These are phyloP conservation scores for Trichoderma sp. DNA, from an alignment of 2,329 filamentous ascomycete species.

Conservation along the genomic window DNA sequence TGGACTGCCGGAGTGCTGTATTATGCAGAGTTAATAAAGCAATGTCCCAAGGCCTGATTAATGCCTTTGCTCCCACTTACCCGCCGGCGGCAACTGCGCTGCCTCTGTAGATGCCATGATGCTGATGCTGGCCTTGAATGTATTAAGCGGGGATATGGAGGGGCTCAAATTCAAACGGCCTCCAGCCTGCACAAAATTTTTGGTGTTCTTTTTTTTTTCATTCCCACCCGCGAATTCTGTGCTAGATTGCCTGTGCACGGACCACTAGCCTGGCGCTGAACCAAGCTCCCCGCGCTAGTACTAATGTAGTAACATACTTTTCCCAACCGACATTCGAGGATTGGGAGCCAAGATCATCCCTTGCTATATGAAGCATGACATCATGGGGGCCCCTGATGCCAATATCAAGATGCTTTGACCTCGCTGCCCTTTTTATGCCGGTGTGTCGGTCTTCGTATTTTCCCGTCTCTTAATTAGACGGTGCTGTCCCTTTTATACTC, in stretches of 20 bases:
- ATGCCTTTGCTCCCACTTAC: slow-evolving; percentile 24
- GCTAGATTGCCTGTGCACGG: slow-evolving; percentile 10
- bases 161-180: slow-evolving; percentile 25
- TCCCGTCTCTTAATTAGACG: background rate
- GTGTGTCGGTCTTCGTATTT: background rate
- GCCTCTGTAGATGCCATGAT: slow-evolving; percentile 35
- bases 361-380: slow-evolving; percentile 21
- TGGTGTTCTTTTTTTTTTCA: slow-evolving; percentile 13
- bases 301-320: background rate
- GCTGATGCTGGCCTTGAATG: slow-evolving; percentile 15
- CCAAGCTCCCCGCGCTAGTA: background rate
- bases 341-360: slow-evolving; percentile 2
- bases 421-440: background rate
- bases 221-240: background rate
- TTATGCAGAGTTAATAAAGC: slow-evolving; percentile 11
- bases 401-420: slow-evolving; percentile 9
- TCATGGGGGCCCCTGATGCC: slow-evolving; percentile 21
- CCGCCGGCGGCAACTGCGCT: slow-evolving; percentile 33
- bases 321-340: slow-evolving; percentile 2
- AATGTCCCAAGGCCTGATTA: slow-evolving; percentile 14
- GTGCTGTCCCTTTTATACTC: background rate
- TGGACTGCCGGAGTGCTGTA: slow-evolving; percentile 55
- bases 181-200: slow-evolving; percentile 20
- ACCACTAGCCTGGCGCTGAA: background rate
- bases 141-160: slow-evolving; percentile 32